Evolutionary conservation across 768 basidiomycete species (phyloP).

Genomic region (Megacollybia marginata): DNA sequence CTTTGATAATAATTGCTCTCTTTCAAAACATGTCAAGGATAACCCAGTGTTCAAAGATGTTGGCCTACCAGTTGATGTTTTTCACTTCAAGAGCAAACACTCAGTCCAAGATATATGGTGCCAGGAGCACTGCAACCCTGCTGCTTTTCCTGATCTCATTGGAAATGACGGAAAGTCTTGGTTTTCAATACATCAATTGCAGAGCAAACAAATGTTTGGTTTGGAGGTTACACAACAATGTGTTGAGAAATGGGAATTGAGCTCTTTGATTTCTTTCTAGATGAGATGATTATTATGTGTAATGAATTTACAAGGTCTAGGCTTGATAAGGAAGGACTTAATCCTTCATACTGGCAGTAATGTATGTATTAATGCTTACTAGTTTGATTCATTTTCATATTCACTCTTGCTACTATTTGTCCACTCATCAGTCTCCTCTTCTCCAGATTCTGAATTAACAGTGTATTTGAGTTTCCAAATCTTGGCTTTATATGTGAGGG

Average conservation of each 20-base stretch:
- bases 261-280: slow-evolving; percentile 22
- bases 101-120: slow-evolving; percentile 1
- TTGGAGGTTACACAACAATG: slow-evolving; percentile 17
- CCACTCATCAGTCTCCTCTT: too few relatives aligned
- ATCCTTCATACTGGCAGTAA: neutral
- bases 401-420: too few relatives aligned
- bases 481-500: too few relatives aligned
- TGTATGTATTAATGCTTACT: too few relatives aligned
- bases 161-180: slow-evolving; percentile 9
- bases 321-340: neutral
- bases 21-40: slow-evolving; percentile 3
- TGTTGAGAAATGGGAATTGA: slow-evolving; percentile 16
- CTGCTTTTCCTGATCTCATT: slow-evolving; percentile 20
- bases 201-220: slow-evolving; percentile 21
- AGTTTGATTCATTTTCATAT: too few relatives aligned
- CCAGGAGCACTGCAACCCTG: slow-evolving; percentile 9
- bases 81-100: slow-evolving; percentile 9
- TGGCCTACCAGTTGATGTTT: slow-evolving; percentile 8
- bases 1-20: slow-evolving; percentile 17
- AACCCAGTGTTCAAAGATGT: slow-evolving; percentile 1
- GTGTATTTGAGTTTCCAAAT: too few relatives aligned
- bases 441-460: too few relatives aligned
- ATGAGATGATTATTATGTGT: slow-evolving; percentile 19
- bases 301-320: slow-evolving; percentile 8
- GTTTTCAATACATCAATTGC: slow-evolving; percentile 25